phyloP scores from a whole-genome alignment of 768 basidiomycete genomes.

The Mycena filopes region DNA sequence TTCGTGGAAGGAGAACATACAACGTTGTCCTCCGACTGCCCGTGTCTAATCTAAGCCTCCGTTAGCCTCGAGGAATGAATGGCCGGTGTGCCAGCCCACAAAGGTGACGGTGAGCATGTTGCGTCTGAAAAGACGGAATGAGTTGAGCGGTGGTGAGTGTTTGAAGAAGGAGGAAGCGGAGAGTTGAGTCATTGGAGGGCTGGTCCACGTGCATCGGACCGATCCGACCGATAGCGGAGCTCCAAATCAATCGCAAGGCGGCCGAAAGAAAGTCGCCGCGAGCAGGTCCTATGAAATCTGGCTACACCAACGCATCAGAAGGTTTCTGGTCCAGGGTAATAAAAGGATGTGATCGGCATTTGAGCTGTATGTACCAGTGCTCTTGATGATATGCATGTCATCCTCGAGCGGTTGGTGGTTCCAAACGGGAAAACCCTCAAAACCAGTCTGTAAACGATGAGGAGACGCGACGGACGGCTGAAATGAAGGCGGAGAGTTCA shows the following conservation, averaged over 20 bases:
- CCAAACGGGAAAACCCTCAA: no score
- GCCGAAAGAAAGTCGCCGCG: no score
- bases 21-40: slow-evolving; percentile 76
- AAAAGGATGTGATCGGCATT: no score
- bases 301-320: no score
- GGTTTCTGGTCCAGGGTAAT: no score
- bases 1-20: slow-evolving; percentile 42
- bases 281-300: no score
- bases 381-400: no score
- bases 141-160: background rate
- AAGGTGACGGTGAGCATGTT: slow-evolving; percentile 41
- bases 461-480: background rate
- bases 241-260: no score
- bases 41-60: slow-evolving; percentile 68
- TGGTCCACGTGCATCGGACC: slow-evolving; percentile 8
- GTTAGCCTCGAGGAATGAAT: background rate
- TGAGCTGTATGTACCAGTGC: no score
- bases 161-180: background rate
- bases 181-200: background rate
- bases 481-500: no score
- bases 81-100: slow-evolving; percentile 20
- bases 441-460: no score
- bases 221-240: background rate
- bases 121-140: background rate
- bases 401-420: no score